Percentiles rank a stretch among this genome's conserved stretches.
Evolutionary conservation across 192 early-diverging fungal genomes (phyloP).

Genomic region (Rhizophagus clarus): DNA sequence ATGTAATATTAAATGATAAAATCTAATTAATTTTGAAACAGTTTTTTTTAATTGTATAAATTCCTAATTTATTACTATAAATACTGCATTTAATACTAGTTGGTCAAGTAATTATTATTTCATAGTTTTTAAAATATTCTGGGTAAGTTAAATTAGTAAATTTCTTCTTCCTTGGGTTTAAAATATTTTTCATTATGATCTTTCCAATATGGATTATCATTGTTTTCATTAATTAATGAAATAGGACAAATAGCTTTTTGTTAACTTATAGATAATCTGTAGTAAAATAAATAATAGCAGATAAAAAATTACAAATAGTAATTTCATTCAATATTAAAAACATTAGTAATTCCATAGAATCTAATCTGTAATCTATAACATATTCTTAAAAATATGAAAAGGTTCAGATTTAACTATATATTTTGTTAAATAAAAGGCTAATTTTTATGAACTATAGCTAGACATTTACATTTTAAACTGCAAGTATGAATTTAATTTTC

Average conservation of each 20-base stretch:
- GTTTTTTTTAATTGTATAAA: not conserved
- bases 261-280: not conserved
- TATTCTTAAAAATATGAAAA: not conserved
- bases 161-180: too few relatives aligned
- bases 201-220: conserved; percentile 7
- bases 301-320: not conserved
- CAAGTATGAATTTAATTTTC: not conserved
- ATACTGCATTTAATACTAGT: not conserved
- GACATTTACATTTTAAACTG: not conserved
- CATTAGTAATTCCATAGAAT: not conserved
- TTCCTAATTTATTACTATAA: not conserved
- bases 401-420: not conserved
- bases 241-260: conserved; percentile 3
- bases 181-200: conserved; percentile 16
- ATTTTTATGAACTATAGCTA: not conserved
- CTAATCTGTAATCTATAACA: not conserved
- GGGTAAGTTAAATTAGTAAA: not conserved
- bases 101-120: not conserved
- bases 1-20: not conserved
- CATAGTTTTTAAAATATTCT: not conserved
- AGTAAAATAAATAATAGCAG: too few relatives aligned
- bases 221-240: not conserved
- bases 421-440: not conserved
- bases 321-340: conserved; percentile 5
- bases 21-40: not conserved